Evolutionary conservation across 1,284 basidiomycete species (phyloP), one percentile per base, ranked within the genome.

Genomic region (Schizophyllum amplum): DNA sequence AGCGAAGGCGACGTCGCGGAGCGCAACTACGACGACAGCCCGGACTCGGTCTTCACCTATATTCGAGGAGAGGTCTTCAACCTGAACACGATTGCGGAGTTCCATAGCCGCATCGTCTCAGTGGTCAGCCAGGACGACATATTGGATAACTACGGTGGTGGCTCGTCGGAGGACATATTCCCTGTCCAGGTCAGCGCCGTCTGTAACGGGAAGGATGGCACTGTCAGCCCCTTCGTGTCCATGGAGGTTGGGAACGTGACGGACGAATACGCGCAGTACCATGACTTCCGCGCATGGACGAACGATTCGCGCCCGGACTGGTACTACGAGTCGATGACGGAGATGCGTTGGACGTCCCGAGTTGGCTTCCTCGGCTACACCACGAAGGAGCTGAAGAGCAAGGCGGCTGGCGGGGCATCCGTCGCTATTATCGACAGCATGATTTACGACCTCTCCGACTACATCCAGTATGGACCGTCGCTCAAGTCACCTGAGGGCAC

Each of bases 31-130:
- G 67, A 77, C 55, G 76, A 81, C 62, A 77, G 81, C 53, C 82
- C 89, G 1, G 84, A 86, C 60, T 86, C 90, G 56, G 88, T 92
- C 27, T 91, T 86, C 65, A 87, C 87, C 0, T 74, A 87, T 2
- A 88, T 99, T 61, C 86, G 94, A 3, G 95, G 97, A 11, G 96
- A 99, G 69, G 94, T 98, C 4, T 94, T 96, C 65, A 88, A 94
- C 66, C 76, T 96, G 59, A 83, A 80, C 0, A 63, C 70, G 24
- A 69, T 89, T 57, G 76, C 84, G 0, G 67, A 71, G 6, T 81
- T 77, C 0, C 95, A 98, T 71, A 65, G 75, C 55, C 78, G 81
- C 4, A 72, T 83, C n/a, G 81, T 98, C 1, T 76, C 75, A 5
- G 87, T 98, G 49, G 86, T 98, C 0, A 81, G 87, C 1, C 63